Base-by-base conservation (phyloP, 371 early-diverging fungal species). In the Gilbertella persicaria region DNA sequence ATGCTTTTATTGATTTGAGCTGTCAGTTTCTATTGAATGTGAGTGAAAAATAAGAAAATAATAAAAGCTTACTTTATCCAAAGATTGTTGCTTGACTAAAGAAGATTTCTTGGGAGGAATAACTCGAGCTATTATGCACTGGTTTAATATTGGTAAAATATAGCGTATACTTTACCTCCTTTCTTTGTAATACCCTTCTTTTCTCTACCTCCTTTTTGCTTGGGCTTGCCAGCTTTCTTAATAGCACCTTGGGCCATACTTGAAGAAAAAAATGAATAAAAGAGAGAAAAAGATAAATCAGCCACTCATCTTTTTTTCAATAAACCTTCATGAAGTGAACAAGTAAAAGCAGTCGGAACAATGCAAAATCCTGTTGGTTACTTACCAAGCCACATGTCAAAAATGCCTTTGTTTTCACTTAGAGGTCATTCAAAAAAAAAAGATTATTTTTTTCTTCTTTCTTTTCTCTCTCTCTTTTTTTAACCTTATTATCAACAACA, bases 1-100 rank as follows among this genome's bases (percentile, higher is more conserved):
- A 86, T 85, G 46, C 78, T 82, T 50, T 71, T 72, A 63, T 80
- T 85, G 66, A 82, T 86, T 41, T 79, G 67, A 3, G 79, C 84
- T 45, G 83, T 70, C 46, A 86, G 56, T 73, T 79, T 80, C 82
- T 81, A 64, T 36, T 36, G n/a, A n/a, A n/a, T n/a, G n/a, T n/a
- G n/a, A n/a, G n/a, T n/a, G n/a, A n/a, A n/a, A n/a, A n/a, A n/a
- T n/a, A n/a, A n/a, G n/a, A n/a, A n/a, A n/a, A n/a, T n/a, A n/a
- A n/a, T n/a, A n/a, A n/a, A n/a, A n/a, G n/a, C 19, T 41, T 65
- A 82, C 83, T 68, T 83, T 80, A 62, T 79, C 68, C 25, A 83
- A 58, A 10, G 62, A 54, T 39, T 71, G 69, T 58, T 83, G 79
- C 45, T 79, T 82, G 25, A 85, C 78, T 28, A 83, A 59, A 24